Percentiles rank a stretch among this genome's conserved stretches.
These are phyloP conservation scores for Malbranchea zuffiana DNA, from an alignment of 2,329 filamentous ascomycete genomes.

Conservation along the genomic window DNA sequence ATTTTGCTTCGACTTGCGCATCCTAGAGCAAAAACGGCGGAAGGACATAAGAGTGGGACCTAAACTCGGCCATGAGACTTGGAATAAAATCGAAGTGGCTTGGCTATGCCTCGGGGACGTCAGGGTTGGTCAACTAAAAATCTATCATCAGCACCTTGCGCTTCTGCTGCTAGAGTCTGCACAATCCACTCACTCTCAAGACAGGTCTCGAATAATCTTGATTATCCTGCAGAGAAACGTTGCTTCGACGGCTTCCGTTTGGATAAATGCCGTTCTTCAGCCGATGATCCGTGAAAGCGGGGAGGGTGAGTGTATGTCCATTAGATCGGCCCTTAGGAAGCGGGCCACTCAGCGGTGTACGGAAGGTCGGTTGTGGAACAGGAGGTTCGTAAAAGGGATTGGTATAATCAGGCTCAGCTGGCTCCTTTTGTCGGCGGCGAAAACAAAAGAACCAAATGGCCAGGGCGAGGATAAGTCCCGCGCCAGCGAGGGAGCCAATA, in stretches of 20 bases:
- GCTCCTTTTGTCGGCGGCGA: slow-evolving; percentile 23
- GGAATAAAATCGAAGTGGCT: too few relatives aligned
- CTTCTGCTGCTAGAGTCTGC: neutral
- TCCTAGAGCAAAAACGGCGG: neutral
- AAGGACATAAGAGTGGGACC: too few relatives aligned
- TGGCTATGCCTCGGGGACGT: slow-evolving; percentile 5
- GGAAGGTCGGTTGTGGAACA: slow-evolving; percentile 14
- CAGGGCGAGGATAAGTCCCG: slow-evolving; percentile 29
- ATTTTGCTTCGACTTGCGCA: neutral
- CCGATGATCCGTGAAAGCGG: slow-evolving; percentile 35
- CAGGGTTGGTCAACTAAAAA: slow-evolving; percentile 15
- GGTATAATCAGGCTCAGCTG: slow-evolving; percentile 6
- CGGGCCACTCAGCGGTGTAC: slow-evolving; percentile 4
- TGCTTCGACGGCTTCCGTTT: slow-evolving; percentile 33
- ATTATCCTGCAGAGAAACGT: slow-evolving; percentile 38
- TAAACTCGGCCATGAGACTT: too few relatives aligned
- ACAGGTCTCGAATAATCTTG: slow-evolving; percentile 40
- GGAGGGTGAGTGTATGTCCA: slow-evolving; percentile 13
- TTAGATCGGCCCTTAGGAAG: slow-evolving; percentile 4
- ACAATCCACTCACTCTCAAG: slow-evolving; percentile 29
- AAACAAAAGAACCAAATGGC: slow-evolving; percentile 31
- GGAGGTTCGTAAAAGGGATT: slow-evolving; percentile 20
- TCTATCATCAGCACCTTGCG: slow-evolving; percentile 1
- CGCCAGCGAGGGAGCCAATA: slow-evolving; percentile 31
- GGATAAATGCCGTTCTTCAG: slow-evolving; percentile 36